Base-by-base conservation (phyloP, 1,139 yeast genomes). In the Wickerhamomyces sp. region DNA sequence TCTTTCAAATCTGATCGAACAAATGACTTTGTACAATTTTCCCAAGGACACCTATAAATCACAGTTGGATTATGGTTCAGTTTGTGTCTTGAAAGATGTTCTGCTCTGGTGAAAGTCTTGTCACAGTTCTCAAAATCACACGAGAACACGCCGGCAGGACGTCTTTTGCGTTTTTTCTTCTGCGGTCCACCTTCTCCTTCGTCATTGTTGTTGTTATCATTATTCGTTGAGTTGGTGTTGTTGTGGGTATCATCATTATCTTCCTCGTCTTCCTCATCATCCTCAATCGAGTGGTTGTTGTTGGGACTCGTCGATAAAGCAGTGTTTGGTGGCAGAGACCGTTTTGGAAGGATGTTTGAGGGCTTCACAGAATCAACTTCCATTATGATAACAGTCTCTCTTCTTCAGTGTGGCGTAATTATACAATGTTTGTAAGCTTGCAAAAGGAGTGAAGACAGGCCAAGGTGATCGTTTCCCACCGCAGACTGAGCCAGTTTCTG, bases 1-100 rank as follows among this genome's bases (percentile, higher is more conserved):
- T 60, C 62, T 16, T 66, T 52, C 28, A 77, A 52, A 50, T 76
- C 84, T 36, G 66, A 70, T 20, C 84, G 62, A 2, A 78, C 85
- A 62, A 78, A 78, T 1, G 80, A 73, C 51, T 73, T 74, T 5
- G 58, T 53, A 47, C 86, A 78, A 6, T 62, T 60, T 4, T 58
- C 57, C 65, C 69, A 68, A 2, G 64, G 51, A 49, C 86, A 78
- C 19, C 56, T 59, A 45, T 63, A 77, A 5, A 77, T 61, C 25
- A 59, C 58, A 16, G 62, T 56, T 3, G 67, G 66, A 51, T 64
- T 59, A 40, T 62, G 67, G 39, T 62, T 62, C 25, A 62, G 42
- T 38, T 60, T 62, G 35, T 62, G 67, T 30, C 67, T 48, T 9
- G 63, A 51, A 14, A 61, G 40, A 45, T 62, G 67, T 38, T 62